Percentiles rank a stretch among this genome's conserved stretches.
These are phyloP conservation scores for Daldinia eschscholtzii DNA, from an alignment of 2,329 filamentous ascomycete species.

Conservation along the genomic window DNA sequence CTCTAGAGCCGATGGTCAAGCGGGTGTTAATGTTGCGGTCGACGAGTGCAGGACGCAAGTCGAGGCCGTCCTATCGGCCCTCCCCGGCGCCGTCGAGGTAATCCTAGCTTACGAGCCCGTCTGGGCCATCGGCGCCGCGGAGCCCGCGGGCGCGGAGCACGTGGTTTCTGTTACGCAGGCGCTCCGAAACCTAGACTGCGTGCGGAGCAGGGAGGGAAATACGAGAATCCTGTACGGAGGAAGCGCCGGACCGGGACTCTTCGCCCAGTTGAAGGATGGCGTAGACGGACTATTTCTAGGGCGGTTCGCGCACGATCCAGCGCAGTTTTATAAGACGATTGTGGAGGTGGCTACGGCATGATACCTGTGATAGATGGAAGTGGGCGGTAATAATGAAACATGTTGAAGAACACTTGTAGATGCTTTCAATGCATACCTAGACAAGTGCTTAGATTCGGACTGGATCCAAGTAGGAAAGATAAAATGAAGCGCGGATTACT, in stretches of 20 bases:
- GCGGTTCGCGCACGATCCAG: constrained; percentile 82
- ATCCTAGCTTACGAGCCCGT: constrained; percentile 89
- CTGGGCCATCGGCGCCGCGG: constrained; percentile 84
- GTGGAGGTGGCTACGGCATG: constrained; percentile 71
- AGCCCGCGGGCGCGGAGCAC: constrained; percentile 79
- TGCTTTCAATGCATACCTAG: background rate
- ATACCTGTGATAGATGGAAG: background rate
- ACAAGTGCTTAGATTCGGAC: no score
- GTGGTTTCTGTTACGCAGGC: constrained; percentile 77
- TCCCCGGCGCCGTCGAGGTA: constrained; percentile 74
- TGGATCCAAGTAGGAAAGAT: background rate
- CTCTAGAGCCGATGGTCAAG: constrained; percentile 54
- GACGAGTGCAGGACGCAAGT: constrained; percentile 76
- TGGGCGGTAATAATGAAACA: background rate
- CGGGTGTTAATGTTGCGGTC: constrained; percentile 61
- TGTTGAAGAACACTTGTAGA: background rate
- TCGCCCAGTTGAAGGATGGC: constrained; percentile 72
- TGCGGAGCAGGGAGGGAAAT: constrained; percentile 64
- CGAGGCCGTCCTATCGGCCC: constrained; percentile 68
- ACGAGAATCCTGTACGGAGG: constrained; percentile 85
- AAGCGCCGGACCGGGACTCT: constrained; percentile 84
- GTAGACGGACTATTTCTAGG: constrained; percentile 87
- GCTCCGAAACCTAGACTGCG: constrained; percentile 67
- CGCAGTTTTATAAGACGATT: constrained; percentile 78
- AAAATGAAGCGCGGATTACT: background rate